These are phyloP conservation scores for Misopates orontium DNA, from an alignment of 257 asterid species.

Conservation along the genomic window DNA sequence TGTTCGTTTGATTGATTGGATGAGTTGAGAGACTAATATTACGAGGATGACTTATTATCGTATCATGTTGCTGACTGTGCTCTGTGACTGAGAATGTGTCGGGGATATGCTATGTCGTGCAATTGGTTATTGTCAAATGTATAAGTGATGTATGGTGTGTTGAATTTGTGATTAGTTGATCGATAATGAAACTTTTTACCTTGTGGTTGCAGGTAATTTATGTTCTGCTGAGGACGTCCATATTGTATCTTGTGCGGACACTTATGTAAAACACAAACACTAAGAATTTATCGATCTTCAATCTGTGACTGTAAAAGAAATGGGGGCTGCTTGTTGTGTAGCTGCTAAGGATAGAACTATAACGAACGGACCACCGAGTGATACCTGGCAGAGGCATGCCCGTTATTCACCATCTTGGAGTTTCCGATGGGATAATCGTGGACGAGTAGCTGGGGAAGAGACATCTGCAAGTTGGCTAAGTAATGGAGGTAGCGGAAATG, in stretches of 20 bases:
- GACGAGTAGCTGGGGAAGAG: constrained; percentile 91
- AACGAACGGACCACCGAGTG: constrained; percentile 61
- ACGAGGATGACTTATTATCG: constrained; percentile 3
- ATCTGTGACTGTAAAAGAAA: constrained; percentile 41
- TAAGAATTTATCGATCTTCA: constrained; percentile 15
- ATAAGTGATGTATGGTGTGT: not conserved
- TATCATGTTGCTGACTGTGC: not conserved
- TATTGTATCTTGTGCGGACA: constrained; percentile 10
- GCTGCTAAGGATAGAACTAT: constrained; percentile 78
- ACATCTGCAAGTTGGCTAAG: constrained; percentile 61
- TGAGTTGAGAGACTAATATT: constrained; percentile 5
- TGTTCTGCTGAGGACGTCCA: constrained; percentile 21
- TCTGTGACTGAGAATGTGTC: not conserved
- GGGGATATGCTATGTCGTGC: constrained; percentile 10
- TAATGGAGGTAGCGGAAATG: constrained; percentile 47
- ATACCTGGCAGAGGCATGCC: constrained; percentile 59
- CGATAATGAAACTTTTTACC: constrained; percentile 14
- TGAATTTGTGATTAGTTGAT: not conserved
- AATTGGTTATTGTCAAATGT: not conserved
- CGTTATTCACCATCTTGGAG: constrained; percentile 95
- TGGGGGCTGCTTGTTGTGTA: constrained; percentile 99
- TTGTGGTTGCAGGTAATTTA: constrained; percentile 34
- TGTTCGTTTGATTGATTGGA: constrained; percentile 9
- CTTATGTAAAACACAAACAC: constrained; percentile 32
- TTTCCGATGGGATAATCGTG: constrained; percentile 92